Base-by-base conservation (phyloP, 129 eudicot genomes). In the Helichrysum umbraculigerum region DNA sequence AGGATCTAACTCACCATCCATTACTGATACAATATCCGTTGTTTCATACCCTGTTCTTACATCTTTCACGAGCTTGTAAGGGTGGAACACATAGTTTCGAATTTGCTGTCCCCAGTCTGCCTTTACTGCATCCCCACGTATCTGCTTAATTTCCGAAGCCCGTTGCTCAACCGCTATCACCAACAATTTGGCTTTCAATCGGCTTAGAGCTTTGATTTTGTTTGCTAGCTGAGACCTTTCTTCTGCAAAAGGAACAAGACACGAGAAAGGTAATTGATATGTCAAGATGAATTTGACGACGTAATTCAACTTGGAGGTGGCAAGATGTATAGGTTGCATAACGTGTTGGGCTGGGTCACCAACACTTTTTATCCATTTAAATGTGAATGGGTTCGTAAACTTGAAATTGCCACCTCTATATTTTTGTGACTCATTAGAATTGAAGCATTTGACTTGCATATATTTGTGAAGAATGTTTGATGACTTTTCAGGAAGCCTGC, bases 51-150 rank as follows among this genome's bases (percentile, higher is more conserved):
- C 97, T 1, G 96, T 86, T 29, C 99, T 70, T n/a, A 95, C 92
- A 77, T 95, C 99, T 82, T 95, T 95, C 71, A 95, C 99, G 19
- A 95, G 88, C 87, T 95, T 95, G 91, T 95, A 95, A 2, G 99
- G 99, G 70, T 95, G 99, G 64, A 95, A 95, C 7, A 91, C 99
- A 42, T 95, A 95, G 78, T 95, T 95, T 11, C 97, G 59, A 22
- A 95, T 95, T 69, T 95, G 96, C 67, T 95, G 99, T 0, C 99
- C 99, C 97, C 96, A 95, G 58, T 95, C 99, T 1, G 99, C 99
- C 84, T 95, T 95, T 34, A 95, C 99, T 2, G 84, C 75, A 61
- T 91, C 99, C 66, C 99, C 99, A 12, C 92, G 86, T 22, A 95
- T 95, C 74, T 95, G 99, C 83, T 95, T 95, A 51, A 91, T 91